Percentiles rank a stretch among this genome's conserved stretches.
These are phyloP conservation scores for Phytophthora niederhauseri DNA, from an alignment of 352 stramenopile species.

Conservation along the genomic window DNA sequence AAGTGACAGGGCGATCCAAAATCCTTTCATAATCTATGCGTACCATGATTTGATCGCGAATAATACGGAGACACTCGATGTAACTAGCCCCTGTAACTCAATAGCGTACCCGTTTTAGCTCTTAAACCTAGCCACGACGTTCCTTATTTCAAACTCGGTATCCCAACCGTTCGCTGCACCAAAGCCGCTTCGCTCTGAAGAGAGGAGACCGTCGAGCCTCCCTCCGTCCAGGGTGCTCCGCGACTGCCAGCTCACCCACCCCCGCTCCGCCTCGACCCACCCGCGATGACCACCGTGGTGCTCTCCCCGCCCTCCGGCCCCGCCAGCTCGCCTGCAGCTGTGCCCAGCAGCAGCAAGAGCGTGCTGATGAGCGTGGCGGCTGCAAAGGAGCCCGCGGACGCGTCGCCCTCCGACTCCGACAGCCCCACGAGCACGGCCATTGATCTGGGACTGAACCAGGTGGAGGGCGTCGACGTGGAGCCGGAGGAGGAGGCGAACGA, in stretches of 20 bases:
- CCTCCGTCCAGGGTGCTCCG: constrained; percentile 11
- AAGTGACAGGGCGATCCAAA: not conserved
- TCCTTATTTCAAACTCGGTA: constrained; percentile 31
- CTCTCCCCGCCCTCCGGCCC: constrained; percentile 43
- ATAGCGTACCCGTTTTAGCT: too few relatives aligned
- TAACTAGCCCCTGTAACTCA: too few relatives aligned
- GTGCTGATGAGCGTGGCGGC: constrained; percentile 29
- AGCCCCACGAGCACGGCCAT: constrained; percentile 32
- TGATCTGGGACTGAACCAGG: constrained; percentile 9
- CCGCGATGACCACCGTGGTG: constrained; percentile 59
- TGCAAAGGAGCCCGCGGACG: constrained; percentile 22
- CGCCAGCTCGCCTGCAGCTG: constrained; percentile 26
- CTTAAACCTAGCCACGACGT: not conserved
- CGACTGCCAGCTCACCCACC: not conserved
- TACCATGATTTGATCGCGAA: too few relatives aligned
- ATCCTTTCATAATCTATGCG: not conserved
- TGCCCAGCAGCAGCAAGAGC: constrained; percentile 30
- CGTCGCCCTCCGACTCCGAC: constrained; percentile 20
- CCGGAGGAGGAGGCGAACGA: constrained; percentile 27
- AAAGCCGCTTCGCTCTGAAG: constrained; percentile 24
- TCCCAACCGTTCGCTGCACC: constrained; percentile 29
- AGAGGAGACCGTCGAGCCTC: constrained; percentile 8
- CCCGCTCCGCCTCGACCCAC: not conserved
- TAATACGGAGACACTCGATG: too few relatives aligned
- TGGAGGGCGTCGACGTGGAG: constrained; percentile 22